Evolutionary conservation across 148 eudicot genomes (phyloP).

Genomic region (Rheum nobile): DNA sequence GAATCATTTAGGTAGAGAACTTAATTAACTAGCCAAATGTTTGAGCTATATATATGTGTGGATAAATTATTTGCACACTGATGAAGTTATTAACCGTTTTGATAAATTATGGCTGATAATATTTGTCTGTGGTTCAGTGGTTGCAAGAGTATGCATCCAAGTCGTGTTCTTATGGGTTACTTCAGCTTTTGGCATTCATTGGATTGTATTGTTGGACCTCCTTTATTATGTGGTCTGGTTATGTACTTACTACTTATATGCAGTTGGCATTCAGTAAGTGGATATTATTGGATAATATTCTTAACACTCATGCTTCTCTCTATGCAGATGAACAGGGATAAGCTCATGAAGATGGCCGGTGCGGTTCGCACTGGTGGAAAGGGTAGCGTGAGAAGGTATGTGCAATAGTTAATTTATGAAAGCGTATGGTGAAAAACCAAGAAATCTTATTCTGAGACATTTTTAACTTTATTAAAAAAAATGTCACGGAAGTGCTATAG

Average conservation of each 20-base stretch:
- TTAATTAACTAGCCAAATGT: neutral
- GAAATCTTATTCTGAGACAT: neutral
- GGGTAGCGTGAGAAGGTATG: conserved; percentile 66
- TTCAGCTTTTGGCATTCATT: neutral
- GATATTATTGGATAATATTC: neutral
- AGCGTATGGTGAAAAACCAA: neutral
- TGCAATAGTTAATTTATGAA: neutral
- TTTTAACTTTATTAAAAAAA: neutral
- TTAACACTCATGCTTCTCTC: neutral
- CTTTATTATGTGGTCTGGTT: neutral
- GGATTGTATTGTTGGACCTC: neutral
- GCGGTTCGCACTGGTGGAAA: conserved; percentile 75
- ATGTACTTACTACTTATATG: neutral
- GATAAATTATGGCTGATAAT: neutral
- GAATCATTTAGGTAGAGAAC: neutral
- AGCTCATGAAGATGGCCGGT: conserved; percentile 73
- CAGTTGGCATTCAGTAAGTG: neutral
- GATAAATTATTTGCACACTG: neutral
- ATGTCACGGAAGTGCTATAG: neutral
- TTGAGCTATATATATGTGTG: neutral
- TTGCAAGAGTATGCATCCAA: no score
- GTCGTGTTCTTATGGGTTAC: no score
- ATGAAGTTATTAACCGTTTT: no score
- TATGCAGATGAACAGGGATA: conserved; percentile 64
- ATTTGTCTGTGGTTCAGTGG: no score